Conservation (phyloP, 768 basidiomycete genomes). For the Rhodosporidiobolus odoratus region DNA sequence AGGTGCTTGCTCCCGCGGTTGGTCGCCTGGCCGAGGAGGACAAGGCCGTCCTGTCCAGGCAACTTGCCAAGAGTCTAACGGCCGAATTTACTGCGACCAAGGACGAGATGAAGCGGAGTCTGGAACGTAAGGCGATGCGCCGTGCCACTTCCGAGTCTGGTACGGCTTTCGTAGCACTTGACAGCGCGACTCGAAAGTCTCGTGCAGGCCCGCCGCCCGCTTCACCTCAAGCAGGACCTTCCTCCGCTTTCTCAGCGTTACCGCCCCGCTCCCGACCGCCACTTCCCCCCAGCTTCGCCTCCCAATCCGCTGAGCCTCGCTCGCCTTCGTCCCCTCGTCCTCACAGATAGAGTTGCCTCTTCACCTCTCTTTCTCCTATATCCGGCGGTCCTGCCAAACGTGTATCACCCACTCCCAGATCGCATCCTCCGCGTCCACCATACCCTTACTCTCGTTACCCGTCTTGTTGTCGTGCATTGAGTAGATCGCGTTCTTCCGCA, state of each 20-base stretch:
- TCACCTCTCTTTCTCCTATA: neutral
- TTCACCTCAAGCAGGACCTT: neutral
- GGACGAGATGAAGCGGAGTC: slow-evolving; percentile 7
- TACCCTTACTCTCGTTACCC: too few relatives aligned
- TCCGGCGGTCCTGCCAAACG: too few relatives aligned
- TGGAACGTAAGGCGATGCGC: neutral
- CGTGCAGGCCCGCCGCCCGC: too few relatives aligned
- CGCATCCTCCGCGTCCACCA: too few relatives aligned
- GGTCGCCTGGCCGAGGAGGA: slow-evolving; percentile 74
- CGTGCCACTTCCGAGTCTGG: neutral
- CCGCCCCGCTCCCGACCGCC: neutral
- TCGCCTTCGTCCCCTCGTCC: neutral
- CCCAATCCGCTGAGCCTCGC: neutral
- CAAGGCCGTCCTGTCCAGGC: slow-evolving; percentile 81
- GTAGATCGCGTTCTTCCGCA: too few relatives aligned
- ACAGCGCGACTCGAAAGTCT: neutral
- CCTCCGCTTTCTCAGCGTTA: neutral
- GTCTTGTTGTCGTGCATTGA: too few relatives aligned
- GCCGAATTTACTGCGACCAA: slow-evolving; percentile 22
- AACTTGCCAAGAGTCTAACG: slow-evolving; percentile 56
- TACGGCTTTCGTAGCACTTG: neutral
- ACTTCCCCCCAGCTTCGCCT: neutral
- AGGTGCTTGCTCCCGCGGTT: slow-evolving; percentile 52
- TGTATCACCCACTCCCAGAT: neutral
- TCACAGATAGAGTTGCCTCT: neutral